phyloP scores from a whole-genome alignment of 345 rosid species.

The Eucalyptus dawsonii region DNA sequence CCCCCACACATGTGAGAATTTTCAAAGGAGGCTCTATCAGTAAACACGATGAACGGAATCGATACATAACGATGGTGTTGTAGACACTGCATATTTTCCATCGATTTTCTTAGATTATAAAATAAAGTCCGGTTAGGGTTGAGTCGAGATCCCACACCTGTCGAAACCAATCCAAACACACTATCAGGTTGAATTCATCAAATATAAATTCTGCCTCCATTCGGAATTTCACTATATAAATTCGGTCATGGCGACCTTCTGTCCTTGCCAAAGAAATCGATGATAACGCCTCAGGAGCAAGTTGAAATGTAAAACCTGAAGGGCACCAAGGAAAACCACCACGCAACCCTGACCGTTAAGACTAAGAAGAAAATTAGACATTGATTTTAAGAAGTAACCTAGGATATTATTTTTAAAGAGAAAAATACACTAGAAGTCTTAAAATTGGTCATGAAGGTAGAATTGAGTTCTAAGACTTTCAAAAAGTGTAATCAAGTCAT shows the following conservation, averaged over 20 bases:
- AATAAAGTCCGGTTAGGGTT: background rate
- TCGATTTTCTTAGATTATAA: background rate
- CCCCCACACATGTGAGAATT: background rate
- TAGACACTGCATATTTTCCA: background rate
- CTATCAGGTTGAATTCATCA: background rate
- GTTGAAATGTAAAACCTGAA: background rate
- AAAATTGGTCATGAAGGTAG: too few species aligned
- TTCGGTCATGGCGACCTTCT: background rate
- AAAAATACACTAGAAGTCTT: too few species aligned
- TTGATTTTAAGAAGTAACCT: too few species aligned
- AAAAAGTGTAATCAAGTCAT: too few species aligned
- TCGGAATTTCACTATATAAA: background rate
- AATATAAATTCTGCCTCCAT: background rate
- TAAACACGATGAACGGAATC: background rate
- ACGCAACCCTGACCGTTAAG: background rate
- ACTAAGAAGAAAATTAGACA: too few species aligned
- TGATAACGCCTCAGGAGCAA: background rate
- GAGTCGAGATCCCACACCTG: background rate
- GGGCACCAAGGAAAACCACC: background rate
- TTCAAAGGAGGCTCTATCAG: background rate
- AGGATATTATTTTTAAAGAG: too few species aligned
- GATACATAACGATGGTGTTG: background rate
- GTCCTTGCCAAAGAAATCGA: background rate
- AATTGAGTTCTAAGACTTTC: too few species aligned
- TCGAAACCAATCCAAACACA: background rate